Evolutionary conservation across 306 rosid species (phyloP).

Genomic region (Quercus cerris): DNA sequence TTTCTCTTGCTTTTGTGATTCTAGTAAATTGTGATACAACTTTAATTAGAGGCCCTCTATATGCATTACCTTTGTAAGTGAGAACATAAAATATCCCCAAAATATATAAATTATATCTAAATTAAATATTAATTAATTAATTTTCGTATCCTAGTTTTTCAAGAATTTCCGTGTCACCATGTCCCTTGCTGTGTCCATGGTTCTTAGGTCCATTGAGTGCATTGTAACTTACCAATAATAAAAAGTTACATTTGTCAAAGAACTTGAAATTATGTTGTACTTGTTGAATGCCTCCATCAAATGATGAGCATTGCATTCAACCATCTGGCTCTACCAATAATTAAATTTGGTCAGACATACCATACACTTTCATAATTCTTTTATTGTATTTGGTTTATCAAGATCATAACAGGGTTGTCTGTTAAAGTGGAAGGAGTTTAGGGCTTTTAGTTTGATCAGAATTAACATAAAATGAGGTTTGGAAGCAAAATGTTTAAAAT

Average conservation of each 20-base stretch:
- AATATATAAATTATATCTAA: too few relatives aligned
- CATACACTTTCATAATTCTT: neutral
- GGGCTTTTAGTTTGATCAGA: neutral
- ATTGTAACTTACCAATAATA: too few relatives aligned
- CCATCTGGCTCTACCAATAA: neutral
- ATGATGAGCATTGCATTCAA: neutral
- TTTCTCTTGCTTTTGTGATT: neutral
- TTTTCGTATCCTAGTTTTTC: too few relatives aligned
- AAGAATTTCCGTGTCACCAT: too few relatives aligned
- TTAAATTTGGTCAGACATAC: neutral
- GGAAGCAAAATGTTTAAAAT: neutral
- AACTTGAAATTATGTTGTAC: neutral
- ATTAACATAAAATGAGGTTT: neutral
- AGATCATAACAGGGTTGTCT: neutral
- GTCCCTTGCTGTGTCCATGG: too few relatives aligned
- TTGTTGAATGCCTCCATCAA: neutral
- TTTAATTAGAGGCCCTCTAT: too few relatives aligned
- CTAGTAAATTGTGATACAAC: neutral
- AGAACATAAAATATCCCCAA: too few relatives aligned
- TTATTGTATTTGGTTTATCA: neutral
- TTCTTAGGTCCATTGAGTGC: too few relatives aligned
- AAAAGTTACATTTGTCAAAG: neutral
- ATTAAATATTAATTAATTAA: too few relatives aligned
- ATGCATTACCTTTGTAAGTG: too few relatives aligned
- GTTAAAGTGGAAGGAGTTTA: neutral